Evolutionary conservation across 257 asterid genomes (phyloP).

Genomic region (Echites panduratus): DNA sequence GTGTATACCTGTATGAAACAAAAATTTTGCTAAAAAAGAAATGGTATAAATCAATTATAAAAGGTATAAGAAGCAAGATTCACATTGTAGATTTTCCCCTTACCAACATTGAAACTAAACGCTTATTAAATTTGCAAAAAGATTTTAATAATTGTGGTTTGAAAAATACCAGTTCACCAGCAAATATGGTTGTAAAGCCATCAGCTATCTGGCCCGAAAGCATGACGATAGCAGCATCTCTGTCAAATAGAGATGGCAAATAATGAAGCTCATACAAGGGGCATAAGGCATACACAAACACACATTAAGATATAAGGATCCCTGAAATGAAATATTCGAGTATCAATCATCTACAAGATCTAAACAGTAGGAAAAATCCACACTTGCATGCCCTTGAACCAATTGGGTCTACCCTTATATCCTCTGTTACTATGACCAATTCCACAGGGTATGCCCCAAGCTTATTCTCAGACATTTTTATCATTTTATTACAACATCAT

Average conservation of each 20-base stretch:
- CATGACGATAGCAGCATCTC: conserved; percentile 87
- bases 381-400: background rate
- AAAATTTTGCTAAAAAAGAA: background rate
- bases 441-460: background rate
- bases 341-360: background rate
- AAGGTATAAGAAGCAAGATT: background rate
- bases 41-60: background rate
- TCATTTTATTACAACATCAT: background rate
- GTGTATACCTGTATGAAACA: background rate
- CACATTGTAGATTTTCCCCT: background rate
- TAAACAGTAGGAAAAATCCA: background rate
- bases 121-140: background rate
- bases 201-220: conserved; percentile 94
- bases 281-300: background rate
- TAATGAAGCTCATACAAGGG: conserved; percentile 1
- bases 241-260: conserved; percentile 32
- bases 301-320: background rate
- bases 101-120: background rate
- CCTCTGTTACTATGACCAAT: background rate
- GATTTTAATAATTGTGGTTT: background rate
- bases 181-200: conserved; percentile 73
- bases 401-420: background rate
- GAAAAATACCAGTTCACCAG: conserved; percentile 74
- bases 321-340: background rate
- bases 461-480: background rate